Base-by-base conservation (phyloP, 257 asterid species). In the Verbena officinalis region DNA sequence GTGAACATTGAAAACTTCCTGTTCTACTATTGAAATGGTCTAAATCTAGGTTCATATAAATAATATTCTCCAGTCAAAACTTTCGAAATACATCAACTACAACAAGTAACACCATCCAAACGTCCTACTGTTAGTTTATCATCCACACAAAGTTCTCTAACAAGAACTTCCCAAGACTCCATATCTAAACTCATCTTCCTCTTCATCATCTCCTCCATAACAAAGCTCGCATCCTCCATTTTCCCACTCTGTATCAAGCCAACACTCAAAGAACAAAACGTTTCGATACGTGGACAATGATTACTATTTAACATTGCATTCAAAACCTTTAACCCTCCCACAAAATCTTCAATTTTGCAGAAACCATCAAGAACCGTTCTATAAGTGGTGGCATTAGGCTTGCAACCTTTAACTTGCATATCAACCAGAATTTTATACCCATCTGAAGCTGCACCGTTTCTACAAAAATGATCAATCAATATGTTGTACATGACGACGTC, bases 331-430 rank as follows among this genome's bases (percentile, higher is more conserved):
- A 88, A 71, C 61, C 86, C 88, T 39, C 81, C 85, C 27, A 59
- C 62, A 34, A 82, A 87, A 73, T 87, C 89, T 59, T 80, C 87
- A 0, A 46, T 61, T 70, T 64, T 71, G 68, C 89, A 80, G 57
- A 93, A 83, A 7, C 95, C 93, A 77, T 90, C 99, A 19, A 84
- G 87, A 75, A 87, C 81, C 87, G 70, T 84, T 33, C 97, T 84
- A 16, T 85, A 90, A n/a, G 95, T 84, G 34, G 94, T 75, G 1
- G 95, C 95, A 73, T 86, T 87, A 7, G 97, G 96, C 55, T 76
- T 61, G 64, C 89, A 84, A 4, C 91, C 91, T 8, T 67, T 80
- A 16, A 86, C 67, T 50, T 90, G 88, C 97, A 90, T 93, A 58
- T 83, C 95, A 12, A 83, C 80, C 74, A 90, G 73, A 14, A 82